Evolutionary conservation across 306 rosid genomes (phyloP), one percentile per base, ranked within the genome.

Genomic region (Cercis canadensis): DNA sequence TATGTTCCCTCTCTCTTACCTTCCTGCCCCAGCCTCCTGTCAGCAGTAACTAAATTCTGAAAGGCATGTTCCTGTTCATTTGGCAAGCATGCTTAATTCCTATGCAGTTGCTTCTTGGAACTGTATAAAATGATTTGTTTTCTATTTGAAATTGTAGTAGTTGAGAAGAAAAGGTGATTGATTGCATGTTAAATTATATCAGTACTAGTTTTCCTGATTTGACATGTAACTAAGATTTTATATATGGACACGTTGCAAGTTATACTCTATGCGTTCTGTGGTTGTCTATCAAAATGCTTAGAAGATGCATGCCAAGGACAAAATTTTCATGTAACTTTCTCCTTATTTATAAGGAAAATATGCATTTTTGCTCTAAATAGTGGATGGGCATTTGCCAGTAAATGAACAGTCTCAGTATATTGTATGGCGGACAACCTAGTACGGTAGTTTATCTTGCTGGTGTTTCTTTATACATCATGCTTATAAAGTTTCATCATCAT

Each of bases 1-100:
- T n/a, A n/a, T n/a, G n/a, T n/a, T n/a, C n/a, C n/a, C n/a, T n/a
- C n/a, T n/a, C n/a, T n/a, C n/a, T n/a, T n/a, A n/a, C n/a, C n/a
- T n/a, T n/a, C n/a, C n/a, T n/a, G n/a, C 75, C 57, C 76, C 18
- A 50, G 62, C 62, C 32, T 72, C 43, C 67, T 50, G 41, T 37
- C 37, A 14, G 33, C 10, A 34, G 59, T 50, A 37, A 13, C 44
- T 36, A 29, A 71, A 72, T 71, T 49, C 13, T 50, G 19, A 24
- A 46, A 21, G 31, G 18, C 51, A 10, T 50, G 52, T 37, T 49
- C 49, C 53, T 5, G 31, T 54, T 43, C 15, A 43, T 53, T 57
- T 62, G 40, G 29, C 1, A 24, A 24, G 29, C 3, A 24, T 24
- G 29, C 29, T 24, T 1, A 24, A 24, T 49, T 58, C 15, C 14